phyloP scores from a whole-genome alignment of 78 protist species.

The Monocercomonoides exilis region DNA sequence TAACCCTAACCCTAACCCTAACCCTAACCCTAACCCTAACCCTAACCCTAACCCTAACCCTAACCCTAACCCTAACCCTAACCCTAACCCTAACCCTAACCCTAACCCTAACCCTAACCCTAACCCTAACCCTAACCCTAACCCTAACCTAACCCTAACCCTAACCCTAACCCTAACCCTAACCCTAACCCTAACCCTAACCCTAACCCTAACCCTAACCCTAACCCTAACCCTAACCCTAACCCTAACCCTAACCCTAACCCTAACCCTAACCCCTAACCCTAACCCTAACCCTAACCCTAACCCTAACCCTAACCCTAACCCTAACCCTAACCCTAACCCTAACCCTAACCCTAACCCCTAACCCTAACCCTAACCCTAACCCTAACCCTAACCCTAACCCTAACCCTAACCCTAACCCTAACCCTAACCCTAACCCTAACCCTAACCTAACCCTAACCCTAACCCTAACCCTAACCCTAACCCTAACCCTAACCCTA shows the following conservation, averaged over 20 bases:
- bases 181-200: conserved; percentile 9
- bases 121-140: conserved; percentile 9
- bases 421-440: too few species aligned
- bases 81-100: conserved; percentile 6
- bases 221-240: conserved; percentile 10
- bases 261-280: too few species aligned
- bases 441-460: too few species aligned
- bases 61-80: conserved; percentile 6
- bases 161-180: conserved; percentile 10
- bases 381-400: too few species aligned
- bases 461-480: too few species aligned
- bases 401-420: conserved; percentile 10
- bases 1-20: conserved; percentile 9
- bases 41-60: conserved; percentile 7
- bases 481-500: conserved; percentile 9
- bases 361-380: too few species aligned
- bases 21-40: conserved; percentile 10
- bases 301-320: conserved; percentile 9
- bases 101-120: conserved; percentile 10
- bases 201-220: conserved; percentile 10
- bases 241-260: conserved; percentile 10
- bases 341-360: too few species aligned
- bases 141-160: too few species aligned
- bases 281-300: too few species aligned
- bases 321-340: conserved; percentile 10